phyloP scores from a whole-genome alignment of 768 basidiomycete species.

The Mycena vitilis region DNA sequence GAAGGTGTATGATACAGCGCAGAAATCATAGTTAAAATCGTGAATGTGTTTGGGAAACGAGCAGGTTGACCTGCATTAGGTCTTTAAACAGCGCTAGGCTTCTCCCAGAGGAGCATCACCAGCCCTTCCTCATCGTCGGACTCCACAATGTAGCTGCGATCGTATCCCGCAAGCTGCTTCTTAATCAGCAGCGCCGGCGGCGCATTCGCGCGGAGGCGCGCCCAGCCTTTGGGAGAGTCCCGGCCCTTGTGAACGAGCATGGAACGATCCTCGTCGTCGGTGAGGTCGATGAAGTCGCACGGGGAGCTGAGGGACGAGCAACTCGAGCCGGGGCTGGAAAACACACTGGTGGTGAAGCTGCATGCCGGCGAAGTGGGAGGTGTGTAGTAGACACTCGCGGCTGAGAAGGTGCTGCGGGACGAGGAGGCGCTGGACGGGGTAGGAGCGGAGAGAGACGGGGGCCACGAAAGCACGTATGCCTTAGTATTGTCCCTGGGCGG shows the following conservation, averaged over 20 bases:
- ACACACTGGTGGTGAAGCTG: conserved; percentile 1
- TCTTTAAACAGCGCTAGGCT: neutral
- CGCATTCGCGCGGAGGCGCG: conserved; percentile 30
- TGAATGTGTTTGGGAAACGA: neutral
- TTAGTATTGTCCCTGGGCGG: neutral
- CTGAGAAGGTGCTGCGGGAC: conserved; percentile 3
- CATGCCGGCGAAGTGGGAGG: conserved; percentile 1
- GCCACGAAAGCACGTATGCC: conserved; percentile 30
- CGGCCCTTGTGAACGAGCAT: neutral
- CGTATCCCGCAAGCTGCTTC: neutral
- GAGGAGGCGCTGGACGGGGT: conserved; percentile 18
- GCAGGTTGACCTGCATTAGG: no score
- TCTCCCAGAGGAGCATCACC: conserved; percentile 2
- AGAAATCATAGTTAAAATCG: no score
- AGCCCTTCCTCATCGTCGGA: conserved; percentile 18
- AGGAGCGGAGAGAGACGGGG: conserved; percentile 6
- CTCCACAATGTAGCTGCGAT: conserved; percentile 5
- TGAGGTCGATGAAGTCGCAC: neutral
- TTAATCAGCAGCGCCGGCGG: conserved; percentile 16
- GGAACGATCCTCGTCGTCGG: conserved; percentile 6
- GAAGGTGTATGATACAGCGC: neutral
- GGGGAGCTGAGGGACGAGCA: neutral
- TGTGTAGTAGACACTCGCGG: conserved; percentile 24
- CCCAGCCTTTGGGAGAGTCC: conserved; percentile 20
- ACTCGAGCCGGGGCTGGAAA: conserved; percentile 13